Percentiles rank a stretch among this genome's conserved stretches.
Conservation (phyloP, 331 rosid genomes). For the Pyracantha coccinea region DNA sequence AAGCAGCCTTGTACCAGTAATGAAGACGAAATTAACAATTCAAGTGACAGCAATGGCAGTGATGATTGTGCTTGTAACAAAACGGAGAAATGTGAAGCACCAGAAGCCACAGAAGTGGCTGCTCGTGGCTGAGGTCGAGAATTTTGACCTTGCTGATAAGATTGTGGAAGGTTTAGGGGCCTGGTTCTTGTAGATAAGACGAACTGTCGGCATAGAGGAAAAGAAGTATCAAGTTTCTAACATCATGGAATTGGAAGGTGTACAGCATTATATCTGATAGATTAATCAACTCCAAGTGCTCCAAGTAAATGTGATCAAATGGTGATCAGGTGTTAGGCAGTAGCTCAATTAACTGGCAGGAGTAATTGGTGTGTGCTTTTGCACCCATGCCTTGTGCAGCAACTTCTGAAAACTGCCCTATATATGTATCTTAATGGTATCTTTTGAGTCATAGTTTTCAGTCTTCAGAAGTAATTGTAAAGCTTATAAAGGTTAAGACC, state of each 20-base stretch:
- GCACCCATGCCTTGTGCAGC: background rate
- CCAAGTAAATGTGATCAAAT: background rate
- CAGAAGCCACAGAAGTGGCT: slow-evolving; percentile 21
- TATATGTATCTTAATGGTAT: background rate
- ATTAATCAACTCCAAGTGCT: slow-evolving; percentile 11
- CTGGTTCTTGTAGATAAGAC: slow-evolving; percentile 36
- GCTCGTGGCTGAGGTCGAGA: slow-evolving; percentile 1
- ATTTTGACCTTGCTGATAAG: background rate
- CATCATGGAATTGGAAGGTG: slow-evolving; percentile 29
- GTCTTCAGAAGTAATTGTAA: slow-evolving; percentile 5
- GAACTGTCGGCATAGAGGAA: slow-evolving; percentile 19
- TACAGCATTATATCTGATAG: slow-evolving; percentile 31
- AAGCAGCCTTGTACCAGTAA: slow-evolving; percentile 16
- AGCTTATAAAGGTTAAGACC: background rate
- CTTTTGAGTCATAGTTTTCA: background rate
- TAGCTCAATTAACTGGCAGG: background rate
- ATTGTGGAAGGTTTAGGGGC: slow-evolving; percentile 7
- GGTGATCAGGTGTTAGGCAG: slow-evolving; percentile 5
- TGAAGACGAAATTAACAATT: slow-evolving; percentile 20
- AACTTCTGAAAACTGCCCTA: background rate
- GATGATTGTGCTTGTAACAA: slow-evolving; percentile 17
- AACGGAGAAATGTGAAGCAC: slow-evolving; percentile 28
- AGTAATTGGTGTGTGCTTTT: background rate
- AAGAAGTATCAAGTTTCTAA: slow-evolving; percentile 20
- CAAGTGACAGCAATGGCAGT: slow-evolving; percentile 1